These are phyloP conservation scores for Mallotus repandus DNA, from an alignment of 441 rosid genomes.

Conservation along the genomic window DNA sequence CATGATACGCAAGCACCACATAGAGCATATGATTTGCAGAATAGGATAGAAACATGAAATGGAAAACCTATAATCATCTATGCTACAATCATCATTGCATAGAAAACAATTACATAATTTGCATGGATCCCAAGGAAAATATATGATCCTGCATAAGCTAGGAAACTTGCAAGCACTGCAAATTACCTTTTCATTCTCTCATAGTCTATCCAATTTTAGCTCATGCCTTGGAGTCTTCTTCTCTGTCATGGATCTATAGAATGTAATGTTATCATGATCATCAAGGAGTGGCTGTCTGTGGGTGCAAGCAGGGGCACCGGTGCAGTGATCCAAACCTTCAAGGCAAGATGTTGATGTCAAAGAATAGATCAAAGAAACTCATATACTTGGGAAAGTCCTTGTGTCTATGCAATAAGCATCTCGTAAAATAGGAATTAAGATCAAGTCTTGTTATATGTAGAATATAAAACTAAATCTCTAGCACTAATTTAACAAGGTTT, in stretches of 20 bases:
- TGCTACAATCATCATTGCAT: not conserved
- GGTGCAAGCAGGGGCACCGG: slow-evolving; percentile 46
- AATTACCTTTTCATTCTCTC: slow-evolving; percentile 79
- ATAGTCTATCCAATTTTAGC: slow-evolving; percentile 65
- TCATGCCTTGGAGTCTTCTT: slow-evolving; percentile 52
- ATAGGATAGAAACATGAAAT: not conserved
- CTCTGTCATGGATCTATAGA: slow-evolving; percentile 70
- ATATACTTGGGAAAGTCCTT: not conserved
- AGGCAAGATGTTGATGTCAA: slow-evolving; percentile 38
- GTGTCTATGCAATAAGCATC: not conserved
- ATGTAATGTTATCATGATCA: slow-evolving; percentile 43
- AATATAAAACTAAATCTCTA: not conserved
- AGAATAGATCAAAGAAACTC: slow-evolving; percentile 11
- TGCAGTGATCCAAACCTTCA: slow-evolving; percentile 68
- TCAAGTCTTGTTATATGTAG: not conserved
- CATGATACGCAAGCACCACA: not conserved
- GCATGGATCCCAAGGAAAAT: slow-evolving; percentile 1
- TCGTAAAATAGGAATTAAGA: not conserved
- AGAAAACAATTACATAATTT: not conserved
- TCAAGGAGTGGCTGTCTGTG: slow-evolving; percentile 39
- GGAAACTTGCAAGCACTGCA: slow-evolving; percentile 12
- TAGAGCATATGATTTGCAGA: not conserved
- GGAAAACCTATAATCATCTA: not conserved
- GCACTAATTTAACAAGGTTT: not conserved
- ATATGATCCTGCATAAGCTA: not conserved